Conservation (phyloP, 257 asterid species). For the Cinchona pubescens region DNA sequence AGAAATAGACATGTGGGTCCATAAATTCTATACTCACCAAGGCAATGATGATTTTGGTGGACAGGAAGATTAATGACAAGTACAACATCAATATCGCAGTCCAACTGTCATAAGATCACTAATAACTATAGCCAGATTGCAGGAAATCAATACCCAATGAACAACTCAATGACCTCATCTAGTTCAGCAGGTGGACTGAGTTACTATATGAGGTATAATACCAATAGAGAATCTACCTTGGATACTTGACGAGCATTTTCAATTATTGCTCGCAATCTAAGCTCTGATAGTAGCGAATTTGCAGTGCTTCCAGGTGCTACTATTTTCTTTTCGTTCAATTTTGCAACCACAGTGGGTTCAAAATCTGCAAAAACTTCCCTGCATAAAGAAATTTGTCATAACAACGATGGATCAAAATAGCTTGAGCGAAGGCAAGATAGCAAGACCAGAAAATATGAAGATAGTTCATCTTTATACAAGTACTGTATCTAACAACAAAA, state of each 20-base stretch:
- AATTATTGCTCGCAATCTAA: conserved; percentile 36
- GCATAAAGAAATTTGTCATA: conserved; percentile 1
- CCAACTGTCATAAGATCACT: not conserved
- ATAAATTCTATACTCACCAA: not conserved
- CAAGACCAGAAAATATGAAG: not conserved
- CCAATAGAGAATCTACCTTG: conserved; percentile 31
- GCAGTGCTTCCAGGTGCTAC: conserved; percentile 37
- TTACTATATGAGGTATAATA: not conserved
- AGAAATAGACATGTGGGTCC: conserved; percentile 13
- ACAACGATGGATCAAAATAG: not conserved
- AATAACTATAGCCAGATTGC: not conserved
- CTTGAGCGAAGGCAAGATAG: not conserved
- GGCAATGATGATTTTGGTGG: not conserved
- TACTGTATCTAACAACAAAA: not conserved
- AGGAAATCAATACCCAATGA: not conserved
- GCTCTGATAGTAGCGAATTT: conserved; percentile 34
- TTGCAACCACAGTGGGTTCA: conserved; percentile 40
- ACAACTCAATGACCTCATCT: not conserved
- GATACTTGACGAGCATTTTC: conserved; percentile 45
- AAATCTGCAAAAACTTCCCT: conserved; percentile 45
- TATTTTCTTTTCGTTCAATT: conserved; percentile 38
- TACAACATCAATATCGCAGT: not conserved
- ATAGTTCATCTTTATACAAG: not conserved
- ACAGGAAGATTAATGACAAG: not conserved
- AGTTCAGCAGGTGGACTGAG: not conserved